Base-by-base conservation (phyloP, 306 rosid species). In the Dalbergia oliveri region DNA sequence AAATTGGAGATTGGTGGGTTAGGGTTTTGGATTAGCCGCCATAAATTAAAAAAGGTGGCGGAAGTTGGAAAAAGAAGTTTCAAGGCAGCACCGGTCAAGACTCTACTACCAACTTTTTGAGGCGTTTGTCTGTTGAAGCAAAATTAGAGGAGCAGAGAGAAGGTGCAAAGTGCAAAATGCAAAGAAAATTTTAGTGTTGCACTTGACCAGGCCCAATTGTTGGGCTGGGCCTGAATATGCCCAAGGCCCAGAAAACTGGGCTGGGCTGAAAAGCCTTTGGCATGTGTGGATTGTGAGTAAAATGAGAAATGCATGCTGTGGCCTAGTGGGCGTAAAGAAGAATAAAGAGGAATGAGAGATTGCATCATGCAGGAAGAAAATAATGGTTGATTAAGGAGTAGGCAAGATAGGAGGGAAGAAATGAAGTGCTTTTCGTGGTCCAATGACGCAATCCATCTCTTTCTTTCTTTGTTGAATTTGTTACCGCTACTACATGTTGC, bases 11-110 rank as follows among this genome's bases (percentile, higher is more conserved):
- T 26, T 12, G 66, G 86, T n/a, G 76, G 84, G 66, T 85, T 86
- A 79, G 83, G 90, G 89, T 26, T 87, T 85, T 81, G 9, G 66
- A 79, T 74, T 63, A 6, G 87, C 81, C 73, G 87, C 84, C 86
- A 78, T 85, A 5, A 15, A 21, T 43, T 75, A 56, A 34, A 54
- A 69, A 3, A 37, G 4, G 6, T 3, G 8, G 57, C 11, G 44
- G 73, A 34, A 61, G 67, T 9, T n/a, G 1, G 15, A 47, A 14
- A 5, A 18, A 37, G 84, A 79, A 75, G 81, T 23, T 79, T 79
- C 73, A 51, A 44, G 57, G 66, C 72, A 50, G 9, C 54, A 16
- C 15, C 53, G 11, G 15, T 8, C 21, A 57, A 1, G 41, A 11
- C 14, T 12, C 15, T 2, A 3, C 1, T 3, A 58, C 47, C 26